A percentile compares a stretch with the other conserved stretches of the same genome.
Conservation (phyloP, 495 filamentous ascomycete genomes). For the Cryomyces minteri region DNA sequence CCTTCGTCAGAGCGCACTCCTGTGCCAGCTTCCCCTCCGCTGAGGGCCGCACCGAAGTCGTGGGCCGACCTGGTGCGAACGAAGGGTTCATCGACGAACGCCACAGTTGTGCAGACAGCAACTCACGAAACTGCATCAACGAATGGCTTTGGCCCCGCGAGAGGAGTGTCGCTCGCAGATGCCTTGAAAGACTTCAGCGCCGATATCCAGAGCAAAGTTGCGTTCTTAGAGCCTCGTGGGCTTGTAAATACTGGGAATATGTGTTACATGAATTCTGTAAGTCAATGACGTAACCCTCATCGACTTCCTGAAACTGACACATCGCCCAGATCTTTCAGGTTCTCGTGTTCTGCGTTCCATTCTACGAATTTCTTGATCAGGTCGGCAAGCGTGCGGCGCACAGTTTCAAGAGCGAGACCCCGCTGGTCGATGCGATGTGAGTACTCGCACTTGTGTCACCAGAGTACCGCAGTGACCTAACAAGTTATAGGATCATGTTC, state of each 20-base stretch:
- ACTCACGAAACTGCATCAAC: neutral
- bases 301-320: conserved; percentile 6
- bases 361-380: conserved; percentile 84
- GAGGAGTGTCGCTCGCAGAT: conserved; percentile 48
- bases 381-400: conserved; percentile 65
- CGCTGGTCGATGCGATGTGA: conserved; percentile 84
- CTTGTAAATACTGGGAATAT: conserved; percentile 96
- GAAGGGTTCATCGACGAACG: conserved; percentile 19
- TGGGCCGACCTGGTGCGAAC: conserved; percentile 65
- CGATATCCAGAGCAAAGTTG: conserved; percentile 41
- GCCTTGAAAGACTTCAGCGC: conserved; percentile 48
- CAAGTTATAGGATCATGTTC: conserved; percentile 63
- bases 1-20: conserved; percentile 15
- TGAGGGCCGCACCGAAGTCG: conserved; percentile 36
- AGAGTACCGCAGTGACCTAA: neutral
- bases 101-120: conserved; percentile 14
- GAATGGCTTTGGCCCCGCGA: conserved; percentile 31
- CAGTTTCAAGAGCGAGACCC: conserved; percentile 89
- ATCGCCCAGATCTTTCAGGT: conserved; percentile 65
- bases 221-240: conserved; percentile 85
- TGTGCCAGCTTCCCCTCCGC: conserved; percentile 24
- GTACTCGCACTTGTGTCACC: conserved; percentile 13
- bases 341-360: conserved; percentile 78
- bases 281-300: conserved; percentile 13
- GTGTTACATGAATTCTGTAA: conserved; percentile 99